Base-by-base conservation (phyloP, 257 asterid genomes). In the Ajuga chamaepitys region DNA sequence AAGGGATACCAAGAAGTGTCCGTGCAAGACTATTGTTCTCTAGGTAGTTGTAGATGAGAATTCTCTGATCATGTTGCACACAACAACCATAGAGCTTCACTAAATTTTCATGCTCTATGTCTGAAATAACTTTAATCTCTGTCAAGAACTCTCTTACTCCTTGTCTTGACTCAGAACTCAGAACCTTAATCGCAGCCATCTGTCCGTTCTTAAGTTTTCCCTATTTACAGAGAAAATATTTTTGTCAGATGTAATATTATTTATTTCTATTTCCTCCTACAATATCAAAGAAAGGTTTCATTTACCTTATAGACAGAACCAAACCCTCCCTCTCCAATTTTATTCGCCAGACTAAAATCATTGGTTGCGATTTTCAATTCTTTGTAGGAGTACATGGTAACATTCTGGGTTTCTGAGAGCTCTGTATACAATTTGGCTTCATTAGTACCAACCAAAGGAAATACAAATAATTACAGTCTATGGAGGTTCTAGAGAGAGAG, bases 311-410 rank as follows among this genome's bases (percentile, higher is more conserved):
- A 94, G 54, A 94, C 99, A 14, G 86, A 77, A 67, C 99, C 99
- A 76, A 94, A 94, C 64, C 97, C 99, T 37, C 99, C 99, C 80
- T 81, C 95, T 66, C 99, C 99, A 17, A 94, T 81, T 79, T 94
- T 94, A 71, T 84, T 89, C 20, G 69, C 54, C 46, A 72, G 82
- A 78, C 87, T 83, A 68, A 82, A 94, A 71, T 81, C 95, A 66
- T 86, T 46, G 5, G 99, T 90, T 51, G 96, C 97, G 0, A 70
- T 54, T 70, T 73, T 74, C 76, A 94, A 83, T 63, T 82, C 95
- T 83, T 74, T 90, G 83, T 90, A 83, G 3, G 93, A 78, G 87
- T 82, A 94, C 56, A 80, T 64, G 35, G 25, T 74, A 47, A 88
- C 93, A 34, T 86, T 85, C 62, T 68, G 57, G 70, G 82, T 56